Evolutionary conservation across 768 basidiomycete genomes (phyloP).

Genomic region (Amanita pallidorosea): DNA sequence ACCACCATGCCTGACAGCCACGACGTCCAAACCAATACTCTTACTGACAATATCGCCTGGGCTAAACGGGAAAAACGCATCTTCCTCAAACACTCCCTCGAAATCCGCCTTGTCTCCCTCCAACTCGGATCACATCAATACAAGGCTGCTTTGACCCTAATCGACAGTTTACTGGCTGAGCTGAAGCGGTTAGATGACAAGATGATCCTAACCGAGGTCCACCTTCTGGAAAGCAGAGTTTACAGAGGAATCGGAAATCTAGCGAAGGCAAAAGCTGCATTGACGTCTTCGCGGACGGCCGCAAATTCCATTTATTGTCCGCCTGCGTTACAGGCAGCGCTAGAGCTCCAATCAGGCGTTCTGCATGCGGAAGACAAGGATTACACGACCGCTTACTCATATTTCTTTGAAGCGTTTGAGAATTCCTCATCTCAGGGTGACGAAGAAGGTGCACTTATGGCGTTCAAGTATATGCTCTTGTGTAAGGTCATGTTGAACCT

Average conservation of each 20-base stretch:
- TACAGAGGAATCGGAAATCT: slow-evolving; percentile 86
- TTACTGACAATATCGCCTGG: slow-evolving; percentile 88
- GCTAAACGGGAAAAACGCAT: slow-evolving; percentile 87
- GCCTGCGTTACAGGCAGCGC: slow-evolving; percentile 29
- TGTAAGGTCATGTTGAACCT: slow-evolving; percentile 98
- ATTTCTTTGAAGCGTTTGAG: slow-evolving; percentile 97
- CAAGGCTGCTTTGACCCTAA: slow-evolving; percentile 69
- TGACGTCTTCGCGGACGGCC: slow-evolving; percentile 86
- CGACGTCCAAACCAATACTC: slow-evolving; percentile 71
- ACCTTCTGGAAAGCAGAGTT: slow-evolving; percentile 85
- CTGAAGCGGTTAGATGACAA: slow-evolving; percentile 94
- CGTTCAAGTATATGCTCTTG: slow-evolving; percentile 94
- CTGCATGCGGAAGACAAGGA: slow-evolving; percentile 97
- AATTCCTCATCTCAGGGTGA: slow-evolving; percentile 73
- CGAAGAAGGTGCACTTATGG: slow-evolving; percentile 55
- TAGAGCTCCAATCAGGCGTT: slow-evolving; percentile 53
- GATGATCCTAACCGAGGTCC: slow-evolving; percentile 94
- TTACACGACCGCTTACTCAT: slow-evolving; percentile 93
- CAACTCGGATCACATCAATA: slow-evolving; percentile 70
- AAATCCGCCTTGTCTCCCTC: slow-evolving; percentile 78
- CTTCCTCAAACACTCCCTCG: slow-evolving; percentile 90
- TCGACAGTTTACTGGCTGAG: slow-evolving; percentile 84
- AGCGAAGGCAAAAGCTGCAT: slow-evolving; percentile 82
- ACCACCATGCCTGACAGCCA: slow-evolving; percentile 64
- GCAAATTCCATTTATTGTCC: slow-evolving; percentile 92